A percentile compares a stretch with the other conserved stretches of the same genome.
Conservation (phyloP, 768 basidiomycete genomes). For the Erythrobasidium yunnanense region DNA sequence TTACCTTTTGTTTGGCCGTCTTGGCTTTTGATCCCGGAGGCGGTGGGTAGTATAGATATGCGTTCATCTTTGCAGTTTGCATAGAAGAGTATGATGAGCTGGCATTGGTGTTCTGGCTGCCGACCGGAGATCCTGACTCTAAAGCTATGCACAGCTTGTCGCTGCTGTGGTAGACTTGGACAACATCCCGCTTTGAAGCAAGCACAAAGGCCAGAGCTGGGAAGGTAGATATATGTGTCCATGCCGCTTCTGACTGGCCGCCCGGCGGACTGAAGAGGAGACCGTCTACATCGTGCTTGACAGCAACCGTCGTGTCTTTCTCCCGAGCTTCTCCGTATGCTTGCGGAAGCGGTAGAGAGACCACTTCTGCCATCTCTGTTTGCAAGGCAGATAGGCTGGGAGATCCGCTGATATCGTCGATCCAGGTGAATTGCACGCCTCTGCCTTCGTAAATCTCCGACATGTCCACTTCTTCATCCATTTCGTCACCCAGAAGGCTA, state of each 20-base stretch:
- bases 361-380: constrained; percentile 43
- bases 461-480: constrained; percentile 76
- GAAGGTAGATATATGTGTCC: constrained; percentile 72
- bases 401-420: constrained; percentile 47
- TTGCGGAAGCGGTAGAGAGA: constrained; percentile 60
- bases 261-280: constrained; percentile 48
- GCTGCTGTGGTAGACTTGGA: constrained; percentile 67
- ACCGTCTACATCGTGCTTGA: constrained; percentile 67
- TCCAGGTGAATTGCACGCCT: constrained; percentile 56
- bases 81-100: neutral
- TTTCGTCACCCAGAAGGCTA: constrained; percentile 72
- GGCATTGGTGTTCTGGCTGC: neutral
- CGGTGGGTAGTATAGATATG: constrained; percentile 31
- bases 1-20: constrained; percentile 29
- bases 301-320: constrained; percentile 43
- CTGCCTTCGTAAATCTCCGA: constrained; percentile 52
- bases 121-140: constrained; percentile 23
- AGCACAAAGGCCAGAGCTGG: constrained; percentile 86
- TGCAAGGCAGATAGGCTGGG: constrained; percentile 45
- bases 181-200: constrained; percentile 79
- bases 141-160: constrained; percentile 48
- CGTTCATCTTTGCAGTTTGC: constrained; percentile 24
- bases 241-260: constrained; percentile 41
- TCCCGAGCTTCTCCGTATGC: neutral
- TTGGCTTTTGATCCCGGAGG: neutral